Evolutionary conservation across 176 grass and related monocot genomes (phyloP).

Genomic region (Triticum dicoccoides): DNA sequence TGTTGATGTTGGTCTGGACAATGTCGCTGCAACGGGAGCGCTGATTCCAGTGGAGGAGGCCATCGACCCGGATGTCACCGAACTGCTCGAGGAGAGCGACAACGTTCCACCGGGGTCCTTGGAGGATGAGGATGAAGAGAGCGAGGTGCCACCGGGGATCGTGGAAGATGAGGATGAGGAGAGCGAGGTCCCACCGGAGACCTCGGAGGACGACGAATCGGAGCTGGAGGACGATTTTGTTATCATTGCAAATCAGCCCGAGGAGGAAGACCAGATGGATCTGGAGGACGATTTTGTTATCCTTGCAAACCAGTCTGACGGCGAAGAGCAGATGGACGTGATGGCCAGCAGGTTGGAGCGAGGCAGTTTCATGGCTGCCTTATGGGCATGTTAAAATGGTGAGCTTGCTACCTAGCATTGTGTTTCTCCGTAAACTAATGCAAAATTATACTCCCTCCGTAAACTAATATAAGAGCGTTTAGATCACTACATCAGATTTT

Average conservation of each 20-base stretch:
- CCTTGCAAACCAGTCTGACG: constrained; percentile 42
- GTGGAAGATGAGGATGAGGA: not conserved
- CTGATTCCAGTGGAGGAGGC: constrained; percentile 34
- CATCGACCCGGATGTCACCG: constrained; percentile 57
- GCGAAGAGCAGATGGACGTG: not conserved
- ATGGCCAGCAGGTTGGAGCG: not conserved
- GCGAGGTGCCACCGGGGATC: constrained; percentile 3
- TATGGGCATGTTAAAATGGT: constrained; percentile 56
- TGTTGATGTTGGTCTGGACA: constrained; percentile 23
- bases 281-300: constrained; percentile 90
- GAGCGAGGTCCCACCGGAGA: not conserved
- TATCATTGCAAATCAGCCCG: constrained; percentile 51
- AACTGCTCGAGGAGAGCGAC: constrained; percentile 44
- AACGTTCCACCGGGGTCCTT: too few relatives aligned
- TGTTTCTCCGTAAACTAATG: not conserved
- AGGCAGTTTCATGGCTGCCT: constrained; percentile 13
- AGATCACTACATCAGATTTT: too few relatives aligned
- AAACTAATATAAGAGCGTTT: too few relatives aligned
- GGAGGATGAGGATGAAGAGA: too few relatives aligned
- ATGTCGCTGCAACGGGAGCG: not conserved
- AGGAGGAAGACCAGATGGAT: constrained; percentile 31
- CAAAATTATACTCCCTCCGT: too few relatives aligned
- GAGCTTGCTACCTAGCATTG: not conserved
- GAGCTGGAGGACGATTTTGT: constrained; percentile 85
- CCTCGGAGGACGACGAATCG: not conserved